Evolutionary conservation across 305 asterid genomes (phyloP).

Genomic region (Plantago lanceolata): DNA sequence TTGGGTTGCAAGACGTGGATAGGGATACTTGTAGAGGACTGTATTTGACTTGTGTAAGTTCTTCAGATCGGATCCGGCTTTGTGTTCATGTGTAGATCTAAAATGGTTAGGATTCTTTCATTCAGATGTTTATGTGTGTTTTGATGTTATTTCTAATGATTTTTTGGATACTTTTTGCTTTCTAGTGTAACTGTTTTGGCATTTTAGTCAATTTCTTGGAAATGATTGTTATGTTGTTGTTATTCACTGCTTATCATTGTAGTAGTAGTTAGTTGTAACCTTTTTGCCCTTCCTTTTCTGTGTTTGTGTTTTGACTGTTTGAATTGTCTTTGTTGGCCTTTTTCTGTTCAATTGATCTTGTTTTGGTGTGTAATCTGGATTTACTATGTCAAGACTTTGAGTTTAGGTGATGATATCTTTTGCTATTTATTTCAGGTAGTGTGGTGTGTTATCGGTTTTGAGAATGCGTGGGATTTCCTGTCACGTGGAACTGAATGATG

Average conservation of each 20-base stretch:
- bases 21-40: neutral
- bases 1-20: neutral
- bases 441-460: constrained; percentile 28
- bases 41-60: constrained; percentile 39
- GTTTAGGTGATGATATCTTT: constrained; percentile 20
- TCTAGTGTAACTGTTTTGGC: constrained; percentile 8
- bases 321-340: neutral
- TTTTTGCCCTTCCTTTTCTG: neutral
- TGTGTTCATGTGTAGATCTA: constrained; percentile 42
- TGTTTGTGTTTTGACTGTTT: neutral
- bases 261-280: neutral
- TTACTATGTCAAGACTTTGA: constrained; percentile 14
- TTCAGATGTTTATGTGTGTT: constrained; percentile 13
- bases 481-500: constrained; percentile 33
- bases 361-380: constrained; percentile 8
- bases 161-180: constrained; percentile 2
- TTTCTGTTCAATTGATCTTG: neutral
- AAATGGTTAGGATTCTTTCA: constrained; percentile 16
- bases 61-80: constrained; percentile 50
- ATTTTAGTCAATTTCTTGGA: neutral
- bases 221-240: neutral
- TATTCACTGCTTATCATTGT: neutral
- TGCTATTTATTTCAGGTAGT: constrained; percentile 24
- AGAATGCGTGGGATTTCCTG: constrained; percentile 38
- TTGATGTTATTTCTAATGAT: neutral